Evolutionary conservation across 768 basidiomycete genomes (phyloP).

Genomic region (Kwoniella sp.): DNA sequence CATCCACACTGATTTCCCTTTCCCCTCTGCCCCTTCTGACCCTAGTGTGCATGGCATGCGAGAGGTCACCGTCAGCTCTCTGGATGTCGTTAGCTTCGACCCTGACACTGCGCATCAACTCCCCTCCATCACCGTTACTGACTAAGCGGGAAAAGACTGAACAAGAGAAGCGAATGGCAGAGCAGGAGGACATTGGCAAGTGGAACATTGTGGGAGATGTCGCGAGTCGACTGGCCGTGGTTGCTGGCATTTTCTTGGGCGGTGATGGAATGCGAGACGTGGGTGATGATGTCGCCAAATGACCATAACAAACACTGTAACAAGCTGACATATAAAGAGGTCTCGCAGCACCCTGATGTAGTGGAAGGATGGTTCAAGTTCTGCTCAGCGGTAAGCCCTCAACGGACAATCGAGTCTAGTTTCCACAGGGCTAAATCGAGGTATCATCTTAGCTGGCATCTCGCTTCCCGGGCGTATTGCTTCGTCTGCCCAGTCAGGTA

Average conservation of each 20-base stretch:
- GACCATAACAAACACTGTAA: too few relatives aligned
- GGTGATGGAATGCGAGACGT: constrained; percentile 46
- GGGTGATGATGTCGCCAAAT: constrained; percentile 9
- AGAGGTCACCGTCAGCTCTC: constrained; percentile 57
- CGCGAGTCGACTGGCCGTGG: constrained; percentile 31
- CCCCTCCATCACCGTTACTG: constrained; percentile 61
- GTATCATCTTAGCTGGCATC: constrained; percentile 38
- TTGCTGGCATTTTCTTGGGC: constrained; percentile 29
- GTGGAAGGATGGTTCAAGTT: constrained; percentile 86
- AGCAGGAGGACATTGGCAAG: constrained; percentile 31
- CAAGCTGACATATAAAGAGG: not conserved
- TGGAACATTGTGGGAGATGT: constrained; percentile 47
- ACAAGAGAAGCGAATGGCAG: constrained; percentile 25
- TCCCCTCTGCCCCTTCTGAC: constrained; percentile 70
- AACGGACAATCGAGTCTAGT: not conserved
- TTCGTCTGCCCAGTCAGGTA: constrained; percentile 63
- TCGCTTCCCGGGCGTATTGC: constrained; percentile 49
- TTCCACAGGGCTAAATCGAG: not conserved
- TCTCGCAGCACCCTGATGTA: constrained; percentile 78
- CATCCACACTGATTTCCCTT: constrained; percentile 76
- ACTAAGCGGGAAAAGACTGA: constrained; percentile 51
- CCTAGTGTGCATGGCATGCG: constrained; percentile 50
- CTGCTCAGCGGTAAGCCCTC: constrained; percentile 68
- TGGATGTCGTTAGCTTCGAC: constrained; percentile 85
- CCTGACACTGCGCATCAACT: constrained; percentile 78